phyloP scores from a whole-genome alignment of 2,329 filamentous ascomycete genomes.

The Colletotrichum neosansevieriae region DNA sequence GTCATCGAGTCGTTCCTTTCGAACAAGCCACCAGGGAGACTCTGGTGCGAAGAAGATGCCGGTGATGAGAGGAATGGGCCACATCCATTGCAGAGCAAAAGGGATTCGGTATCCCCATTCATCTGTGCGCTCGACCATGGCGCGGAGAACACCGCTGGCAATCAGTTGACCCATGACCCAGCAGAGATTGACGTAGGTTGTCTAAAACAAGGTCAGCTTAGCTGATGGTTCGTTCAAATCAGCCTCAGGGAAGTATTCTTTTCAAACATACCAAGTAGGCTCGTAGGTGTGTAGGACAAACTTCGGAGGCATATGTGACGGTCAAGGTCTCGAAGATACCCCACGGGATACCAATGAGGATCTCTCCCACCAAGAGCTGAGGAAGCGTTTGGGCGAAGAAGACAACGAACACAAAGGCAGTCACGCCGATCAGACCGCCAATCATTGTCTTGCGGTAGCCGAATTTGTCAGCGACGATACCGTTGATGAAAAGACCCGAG shows the following conservation, averaged over 20 bases:
- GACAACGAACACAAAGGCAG: slow-evolving; percentile 60
- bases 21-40: slow-evolving; percentile 64
- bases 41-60: slow-evolving; percentile 60
- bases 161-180: slow-evolving; percentile 64
- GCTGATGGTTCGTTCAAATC: background rate
- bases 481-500: slow-evolving; percentile 62
- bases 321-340: slow-evolving; percentile 61
- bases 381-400: slow-evolving; percentile 59
- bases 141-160: slow-evolving; percentile 57
- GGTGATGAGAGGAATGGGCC: slow-evolving; percentile 58
- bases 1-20: slow-evolving; percentile 53
- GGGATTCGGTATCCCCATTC: slow-evolving; percentile 62
- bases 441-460: slow-evolving; percentile 63
- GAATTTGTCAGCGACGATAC: slow-evolving; percentile 59
- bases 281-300: slow-evolving; percentile 59
- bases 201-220: slow-evolving; percentile 48
- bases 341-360: slow-evolving; percentile 62
- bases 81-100: slow-evolving; percentile 63
- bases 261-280: slow-evolving; percentile 58
- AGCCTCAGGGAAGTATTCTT: rapidly evolving
- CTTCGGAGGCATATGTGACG: slow-evolving; percentile 62
- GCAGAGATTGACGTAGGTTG: slow-evolving; percentile 61
- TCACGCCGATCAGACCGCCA: slow-evolving; percentile 53
- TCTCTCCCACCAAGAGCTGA: slow-evolving; percentile 58
- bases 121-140: slow-evolving; percentile 51